Evolutionary conservation across 2,329 filamentous ascomycete genomes (phyloP).

Genomic region (Talaromyces albobiverticillius): DNA sequence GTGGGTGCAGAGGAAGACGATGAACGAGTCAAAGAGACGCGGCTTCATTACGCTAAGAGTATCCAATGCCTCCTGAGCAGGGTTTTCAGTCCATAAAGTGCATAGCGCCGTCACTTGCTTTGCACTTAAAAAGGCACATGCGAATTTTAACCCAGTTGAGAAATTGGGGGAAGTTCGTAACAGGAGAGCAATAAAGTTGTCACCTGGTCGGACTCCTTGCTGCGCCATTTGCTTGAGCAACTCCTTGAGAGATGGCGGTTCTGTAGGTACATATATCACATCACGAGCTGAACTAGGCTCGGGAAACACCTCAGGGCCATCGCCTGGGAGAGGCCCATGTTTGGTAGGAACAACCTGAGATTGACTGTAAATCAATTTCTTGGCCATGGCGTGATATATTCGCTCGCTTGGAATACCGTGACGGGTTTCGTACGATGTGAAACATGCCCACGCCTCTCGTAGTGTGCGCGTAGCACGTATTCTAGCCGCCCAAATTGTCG

Average conservation of each 20-base stretch:
- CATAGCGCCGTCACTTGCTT: conserved; percentile 34
- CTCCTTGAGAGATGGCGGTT: conserved; percentile 51
- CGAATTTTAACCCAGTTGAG: conserved; percentile 39
- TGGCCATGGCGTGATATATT: conserved; percentile 57
- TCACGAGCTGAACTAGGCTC: conserved; percentile 57
- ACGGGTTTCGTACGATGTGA: conserved; percentile 53
- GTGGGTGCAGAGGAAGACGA: conserved; percentile 38
- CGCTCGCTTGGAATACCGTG: conserved; percentile 33
- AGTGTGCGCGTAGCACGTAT: conserved; percentile 59
- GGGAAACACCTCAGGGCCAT: conserved; percentile 53
- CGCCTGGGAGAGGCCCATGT: conserved; percentile 48
- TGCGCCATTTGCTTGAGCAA: conserved; percentile 52
- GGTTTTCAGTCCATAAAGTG: conserved; percentile 21
- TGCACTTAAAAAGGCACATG: conserved; percentile 26
- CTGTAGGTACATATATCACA: conserved; percentile 54
- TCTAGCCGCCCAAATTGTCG: conserved; percentile 54
- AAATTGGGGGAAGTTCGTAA: conserved; percentile 43
- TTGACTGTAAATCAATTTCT: conserved; percentile 49
- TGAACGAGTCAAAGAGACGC: conserved; percentile 43
- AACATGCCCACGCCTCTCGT: conserved; percentile 65
- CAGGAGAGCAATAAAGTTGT: conserved; percentile 49
- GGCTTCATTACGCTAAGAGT: conserved; percentile 30
- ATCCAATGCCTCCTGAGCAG: conserved; percentile 17
- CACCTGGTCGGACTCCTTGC: conserved; percentile 42
- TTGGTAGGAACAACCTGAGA: conserved; percentile 16